Evolutionary conservation across 345 rosid genomes (phyloP).

Genomic region (Dipteronia sinensis): DNA sequence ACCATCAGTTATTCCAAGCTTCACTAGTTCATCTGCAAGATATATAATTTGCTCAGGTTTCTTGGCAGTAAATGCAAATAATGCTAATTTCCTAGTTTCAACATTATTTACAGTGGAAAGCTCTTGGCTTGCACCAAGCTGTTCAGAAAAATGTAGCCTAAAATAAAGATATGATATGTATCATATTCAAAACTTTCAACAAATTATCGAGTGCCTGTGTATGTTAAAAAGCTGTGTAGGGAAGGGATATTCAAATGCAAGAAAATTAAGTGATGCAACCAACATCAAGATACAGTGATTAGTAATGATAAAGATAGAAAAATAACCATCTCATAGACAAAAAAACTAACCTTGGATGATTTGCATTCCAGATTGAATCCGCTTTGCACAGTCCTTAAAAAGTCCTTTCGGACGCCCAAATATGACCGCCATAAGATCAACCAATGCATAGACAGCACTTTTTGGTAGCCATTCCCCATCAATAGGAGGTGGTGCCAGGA

Average conservation of each 20-base stretch:
- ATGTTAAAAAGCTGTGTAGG: background rate
- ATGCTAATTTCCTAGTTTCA: background rate
- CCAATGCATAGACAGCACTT: conserved; percentile 82
- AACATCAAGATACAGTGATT: conserved; percentile 3
- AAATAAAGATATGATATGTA: background rate
- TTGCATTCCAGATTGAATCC: conserved; percentile 84
- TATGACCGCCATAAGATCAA: conserved; percentile 89
- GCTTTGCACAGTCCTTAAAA: conserved; percentile 89
- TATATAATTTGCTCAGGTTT: conserved; percentile 25
- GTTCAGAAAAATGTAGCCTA: background rate
- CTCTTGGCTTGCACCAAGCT: background rate
- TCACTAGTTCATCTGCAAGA: conserved; percentile 77
- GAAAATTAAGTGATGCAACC: background rate
- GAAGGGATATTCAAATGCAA: background rate
- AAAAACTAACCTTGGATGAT: conserved; percentile 61
- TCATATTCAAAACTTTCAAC: background rate
- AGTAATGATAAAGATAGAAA: background rate
- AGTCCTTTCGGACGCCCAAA: conserved; percentile 93
- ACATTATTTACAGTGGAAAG: background rate
- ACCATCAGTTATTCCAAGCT: conserved; percentile 83
- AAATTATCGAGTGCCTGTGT: background rate
- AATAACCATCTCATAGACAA: background rate
- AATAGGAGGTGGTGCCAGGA: conserved; percentile 83
- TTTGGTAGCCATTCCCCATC: conserved; percentile 97
- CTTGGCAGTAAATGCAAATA: conserved; percentile 2